These are phyloP conservation scores for Diaporthe citriasiana DNA, from an alignment of 2,329 filamentous ascomycete genomes.

Conservation along the genomic window DNA sequence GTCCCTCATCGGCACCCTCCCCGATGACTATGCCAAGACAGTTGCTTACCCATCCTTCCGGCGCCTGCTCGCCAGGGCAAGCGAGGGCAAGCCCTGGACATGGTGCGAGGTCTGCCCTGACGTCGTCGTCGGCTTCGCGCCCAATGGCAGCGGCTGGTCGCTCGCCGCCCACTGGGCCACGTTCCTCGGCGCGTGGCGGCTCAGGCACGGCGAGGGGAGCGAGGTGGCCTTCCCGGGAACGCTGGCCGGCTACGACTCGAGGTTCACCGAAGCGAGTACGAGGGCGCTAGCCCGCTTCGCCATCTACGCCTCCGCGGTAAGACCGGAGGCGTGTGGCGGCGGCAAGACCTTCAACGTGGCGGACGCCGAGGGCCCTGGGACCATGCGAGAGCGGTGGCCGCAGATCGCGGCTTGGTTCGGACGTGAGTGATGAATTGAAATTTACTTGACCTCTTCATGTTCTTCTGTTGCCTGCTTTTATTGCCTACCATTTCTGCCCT, in stretches of 20 bases:
- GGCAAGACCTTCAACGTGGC: constrained; percentile 52
- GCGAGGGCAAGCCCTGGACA: constrained; percentile 51
- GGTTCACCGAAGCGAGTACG: constrained; percentile 52
- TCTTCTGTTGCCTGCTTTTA: neutral
- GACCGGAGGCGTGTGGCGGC: constrained; percentile 47
- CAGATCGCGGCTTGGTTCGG: constrained; percentile 51
- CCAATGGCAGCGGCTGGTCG: constrained; percentile 54
- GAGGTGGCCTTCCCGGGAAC: constrained; percentile 40
- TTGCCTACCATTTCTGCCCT: neutral
- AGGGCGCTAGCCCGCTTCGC: constrained; percentile 49
- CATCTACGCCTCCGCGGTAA: constrained; percentile 49
- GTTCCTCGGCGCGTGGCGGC: constrained; percentile 54
- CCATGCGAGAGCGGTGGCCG: constrained; percentile 51
- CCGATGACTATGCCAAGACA: constrained; percentile 52
- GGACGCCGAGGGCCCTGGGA: constrained; percentile 48
- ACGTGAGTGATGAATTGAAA: constrained; percentile 46
- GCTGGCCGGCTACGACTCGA: constrained; percentile 8
- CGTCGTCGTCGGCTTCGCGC: constrained; percentile 55
- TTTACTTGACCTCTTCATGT: neutral
- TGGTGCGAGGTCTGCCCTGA: constrained; percentile 58
- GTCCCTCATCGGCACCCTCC: constrained; percentile 51
- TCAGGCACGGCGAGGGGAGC: constrained; percentile 46
- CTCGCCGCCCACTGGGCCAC: constrained; percentile 57
- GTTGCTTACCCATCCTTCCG: constrained; percentile 54
- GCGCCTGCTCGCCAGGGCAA: constrained; percentile 49